Evolutionary conservation across 306 rosid species (phyloP), one percentile per base, ranked within the genome.

Genomic region (Albizia julibrissin): DNA sequence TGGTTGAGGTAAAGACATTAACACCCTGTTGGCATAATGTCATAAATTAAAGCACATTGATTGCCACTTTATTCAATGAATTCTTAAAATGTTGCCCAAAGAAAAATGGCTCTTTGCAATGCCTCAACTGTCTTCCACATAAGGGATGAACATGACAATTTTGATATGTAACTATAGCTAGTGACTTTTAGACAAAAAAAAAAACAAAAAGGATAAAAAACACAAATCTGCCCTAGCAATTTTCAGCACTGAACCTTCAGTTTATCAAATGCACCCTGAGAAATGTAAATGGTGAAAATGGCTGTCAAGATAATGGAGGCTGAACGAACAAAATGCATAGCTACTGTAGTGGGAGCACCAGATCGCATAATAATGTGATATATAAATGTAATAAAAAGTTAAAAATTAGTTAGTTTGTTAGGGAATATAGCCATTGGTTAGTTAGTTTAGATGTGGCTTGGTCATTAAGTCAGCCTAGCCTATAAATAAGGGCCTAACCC

Each of bases 331-430:
- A 59, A 69, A 12, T 74, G 29, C 26, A 49, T 71, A 71, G 37
- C 62, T 4, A 47, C 24, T 56, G 75, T 8, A 22, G 75, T 9
- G 75, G 78, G 42, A 56, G 54, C 61, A 66, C 37, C 74, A 72
- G 66, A n/a, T 65, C 79, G 40, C 39, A 70, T 47, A 21, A 37
- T 64, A n/a, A 74, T 37, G 70, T 26, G 40, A 37, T 37, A 37
- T 37, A 6, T 37, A 37, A 37, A 37, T 37, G 40, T 37, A 37
- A 37, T 6, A 37, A 37, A 37, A 37, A 37, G 40, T 37, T 37
- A 37, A 37, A 37, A 37, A 1, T 37, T 37, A 37, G 39, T 34
- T 34, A 34, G 40, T 37, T 37, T 6, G 1, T 37, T 37, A 6
- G 40, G 40, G 8, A 37, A 37, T 6, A 37, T 37, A 37, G 40